Evolutionary conservation across 2,329 filamentous ascomycete genomes (phyloP).

Genomic region (Eurotiales sp.): DNA sequence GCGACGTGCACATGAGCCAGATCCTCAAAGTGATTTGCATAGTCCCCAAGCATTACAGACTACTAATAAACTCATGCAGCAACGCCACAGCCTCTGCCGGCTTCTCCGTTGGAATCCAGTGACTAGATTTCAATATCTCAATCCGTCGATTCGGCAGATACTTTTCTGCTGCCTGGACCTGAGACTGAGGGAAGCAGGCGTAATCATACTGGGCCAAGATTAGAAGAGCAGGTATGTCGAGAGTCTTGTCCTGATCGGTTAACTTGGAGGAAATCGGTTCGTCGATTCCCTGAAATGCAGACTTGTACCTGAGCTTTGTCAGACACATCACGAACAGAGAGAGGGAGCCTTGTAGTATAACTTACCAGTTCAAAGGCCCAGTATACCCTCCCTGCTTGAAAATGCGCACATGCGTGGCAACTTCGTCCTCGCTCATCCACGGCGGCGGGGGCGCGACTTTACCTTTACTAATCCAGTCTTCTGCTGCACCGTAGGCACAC

Average conservation of each 20-base stretch:
- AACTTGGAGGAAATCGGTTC: constrained; percentile 1
- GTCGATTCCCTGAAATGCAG: constrained; percentile 6
- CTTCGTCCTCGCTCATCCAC: constrained; percentile 10
- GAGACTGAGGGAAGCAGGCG: constrained; percentile 3
- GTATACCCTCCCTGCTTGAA: constrained; percentile 11
- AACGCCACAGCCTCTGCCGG: constrained; percentile 1
- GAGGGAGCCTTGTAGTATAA: no score
- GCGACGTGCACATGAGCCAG: no score
- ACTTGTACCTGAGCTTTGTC: constrained; percentile 6
- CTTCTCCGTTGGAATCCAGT: constrained; percentile 12
- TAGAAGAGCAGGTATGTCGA: constrained; percentile 5
- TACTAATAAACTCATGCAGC: constrained; percentile 6
- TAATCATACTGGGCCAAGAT: constrained; percentile 8
- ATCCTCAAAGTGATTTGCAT: no score
- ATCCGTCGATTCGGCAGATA: not conserved
- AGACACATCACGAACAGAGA: no score
- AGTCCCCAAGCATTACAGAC: no score
- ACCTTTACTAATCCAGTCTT: not conserved
- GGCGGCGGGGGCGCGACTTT: not conserved
- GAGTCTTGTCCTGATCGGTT: constrained; percentile 5
- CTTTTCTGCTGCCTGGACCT: not conserved
- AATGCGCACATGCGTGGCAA: constrained; percentile 1
- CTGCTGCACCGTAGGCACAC: constrained; percentile 4
- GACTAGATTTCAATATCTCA: constrained; percentile 8
- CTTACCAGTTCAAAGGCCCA: constrained; percentile 11